Percentiles rank a stretch among this genome's conserved stretches.
phyloP scores from a whole-genome alignment of 208 protist genomes.

The Leishmania amazonensis region DNA sequence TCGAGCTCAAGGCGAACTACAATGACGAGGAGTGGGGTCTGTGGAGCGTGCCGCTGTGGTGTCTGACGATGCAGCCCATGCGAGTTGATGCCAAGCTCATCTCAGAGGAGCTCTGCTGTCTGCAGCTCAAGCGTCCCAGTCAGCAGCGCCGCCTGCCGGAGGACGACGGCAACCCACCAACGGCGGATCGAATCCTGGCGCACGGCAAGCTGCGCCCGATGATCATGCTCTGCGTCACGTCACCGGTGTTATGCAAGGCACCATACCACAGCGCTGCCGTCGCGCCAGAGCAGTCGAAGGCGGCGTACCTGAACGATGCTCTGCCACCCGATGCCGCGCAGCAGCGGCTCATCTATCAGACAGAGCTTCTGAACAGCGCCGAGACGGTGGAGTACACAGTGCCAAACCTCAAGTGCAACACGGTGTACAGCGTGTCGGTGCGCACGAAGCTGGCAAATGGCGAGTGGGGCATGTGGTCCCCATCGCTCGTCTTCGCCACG shows the following conservation, averaged over 20 bases:
- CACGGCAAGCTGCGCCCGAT: slow-evolving; percentile 72
- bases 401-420: slow-evolving; percentile 87
- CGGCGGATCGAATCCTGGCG: slow-evolving; percentile 37
- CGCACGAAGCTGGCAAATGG: slow-evolving; percentile 86
- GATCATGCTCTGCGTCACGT: slow-evolving; percentile 93
- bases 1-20: slow-evolving; percentile 93
- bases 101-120: slow-evolving; percentile 87
- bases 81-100: slow-evolving; percentile 87
- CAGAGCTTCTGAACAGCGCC: slow-evolving; percentile 67
- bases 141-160: slow-evolving; percentile 85
- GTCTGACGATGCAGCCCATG: slow-evolving; percentile 90
- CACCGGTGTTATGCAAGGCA: slow-evolving; percentile 58
- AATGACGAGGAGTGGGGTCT: slow-evolving; percentile 94
- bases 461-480: slow-evolving; percentile 92
- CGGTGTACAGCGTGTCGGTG: slow-evolving; percentile 86
- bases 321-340: slow-evolving; percentile 72
- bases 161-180: slow-evolving; percentile 85
- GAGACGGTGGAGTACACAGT: slow-evolving; percentile 77
- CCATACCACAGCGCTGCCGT: slow-evolving; percentile 50
- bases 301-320: slow-evolving; percentile 59
- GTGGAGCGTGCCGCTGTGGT: slow-evolving; percentile 91
- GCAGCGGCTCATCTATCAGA: slow-evolving; percentile 88
- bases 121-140: slow-evolving; percentile 62
- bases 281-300: slow-evolving; percentile 20
- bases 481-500: slow-evolving; percentile 80